phyloP scores from a whole-genome alignment of 1,284 basidiomycete species.

The Malassezia pachydermatis region DNA sequence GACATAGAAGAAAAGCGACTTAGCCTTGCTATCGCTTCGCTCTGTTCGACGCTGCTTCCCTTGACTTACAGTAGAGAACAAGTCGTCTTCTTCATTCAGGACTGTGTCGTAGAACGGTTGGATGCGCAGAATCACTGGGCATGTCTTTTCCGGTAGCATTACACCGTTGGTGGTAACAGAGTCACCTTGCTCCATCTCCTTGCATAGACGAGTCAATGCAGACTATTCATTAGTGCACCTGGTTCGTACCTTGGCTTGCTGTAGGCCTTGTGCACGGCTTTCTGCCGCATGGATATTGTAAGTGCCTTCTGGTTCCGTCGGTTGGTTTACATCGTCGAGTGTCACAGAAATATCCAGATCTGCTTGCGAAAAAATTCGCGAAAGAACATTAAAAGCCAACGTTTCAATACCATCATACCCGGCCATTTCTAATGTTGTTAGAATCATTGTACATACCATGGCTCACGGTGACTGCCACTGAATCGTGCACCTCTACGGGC shows the following conservation, averaged over 20 bases:
- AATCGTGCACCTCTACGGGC: slow-evolving; percentile 93
- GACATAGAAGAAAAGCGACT: slow-evolving; percentile 30
- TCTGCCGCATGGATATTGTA: background rate
- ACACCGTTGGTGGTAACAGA: slow-evolving; percentile 58
- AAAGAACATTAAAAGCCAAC: slow-evolving; percentile 63
- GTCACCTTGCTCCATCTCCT: too few species aligned
- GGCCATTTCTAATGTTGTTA: slow-evolving; percentile 55
- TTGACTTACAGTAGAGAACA: background rate
- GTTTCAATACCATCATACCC: slow-evolving; percentile 91
- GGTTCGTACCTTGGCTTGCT: slow-evolving; percentile 3
- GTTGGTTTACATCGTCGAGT: background rate
- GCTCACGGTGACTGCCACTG: slow-evolving; percentile 85
- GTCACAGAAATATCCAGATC: slow-evolving; percentile 15
- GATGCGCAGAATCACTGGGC: slow-evolving; percentile 82
- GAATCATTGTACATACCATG: slow-evolving; percentile 56
- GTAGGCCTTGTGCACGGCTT: slow-evolving; percentile 1
- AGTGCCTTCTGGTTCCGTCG: background rate
- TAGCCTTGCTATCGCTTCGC: background rate
- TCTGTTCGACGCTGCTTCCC: background rate
- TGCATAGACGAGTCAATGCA: too few species aligned
- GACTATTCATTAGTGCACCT: too few species aligned
- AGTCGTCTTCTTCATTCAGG: slow-evolving; percentile 1
- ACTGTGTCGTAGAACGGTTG: slow-evolving; percentile 52
- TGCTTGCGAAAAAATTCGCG: slow-evolving; percentile 42
- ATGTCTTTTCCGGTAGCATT: slow-evolving; percentile 49